Evolutionary conservation across 2,329 filamentous ascomycete species (phyloP).

Genomic region (Chaetomiaceae sp.): DNA sequence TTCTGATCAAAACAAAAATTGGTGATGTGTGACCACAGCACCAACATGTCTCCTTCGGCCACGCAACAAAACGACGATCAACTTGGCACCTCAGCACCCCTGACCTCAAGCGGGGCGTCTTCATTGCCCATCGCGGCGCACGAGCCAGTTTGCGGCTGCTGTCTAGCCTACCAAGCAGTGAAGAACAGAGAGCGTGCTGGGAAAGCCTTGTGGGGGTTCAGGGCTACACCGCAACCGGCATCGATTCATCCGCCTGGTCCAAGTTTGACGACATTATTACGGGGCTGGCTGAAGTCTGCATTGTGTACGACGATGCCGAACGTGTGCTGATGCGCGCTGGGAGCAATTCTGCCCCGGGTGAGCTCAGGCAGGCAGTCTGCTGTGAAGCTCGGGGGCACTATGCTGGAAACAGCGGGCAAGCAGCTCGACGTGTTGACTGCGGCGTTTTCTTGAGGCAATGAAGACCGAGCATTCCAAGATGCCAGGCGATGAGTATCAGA

Average conservation of each 20-base stretch:
- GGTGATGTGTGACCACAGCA: no score
- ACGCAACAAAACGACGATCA: no score
- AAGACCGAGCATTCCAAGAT: no score
- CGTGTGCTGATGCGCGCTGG: background rate
- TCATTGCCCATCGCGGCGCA: background rate
- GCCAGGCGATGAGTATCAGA: no score
- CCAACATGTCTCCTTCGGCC: no score
- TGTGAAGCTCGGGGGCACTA: background rate
- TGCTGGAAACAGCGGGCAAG: background rate
- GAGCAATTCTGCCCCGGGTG: background rate
- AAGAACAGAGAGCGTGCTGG: background rate
- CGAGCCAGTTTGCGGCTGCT: background rate
- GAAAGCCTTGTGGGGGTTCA: background rate
- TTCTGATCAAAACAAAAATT: no score
- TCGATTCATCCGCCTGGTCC: background rate
- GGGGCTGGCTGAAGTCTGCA: background rate
- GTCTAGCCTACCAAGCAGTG: background rate
- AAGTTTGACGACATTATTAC: background rate
- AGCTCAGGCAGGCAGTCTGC: background rate
- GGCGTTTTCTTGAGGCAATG: no score
- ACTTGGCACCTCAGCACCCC: background rate
- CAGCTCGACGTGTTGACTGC: background rate
- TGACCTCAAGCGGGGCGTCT: background rate
- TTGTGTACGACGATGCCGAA: background rate
- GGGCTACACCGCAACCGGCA: background rate